Base-by-base conservation (phyloP, 306 rosid genomes). In the Chamaecrista fasciculata region DNA sequence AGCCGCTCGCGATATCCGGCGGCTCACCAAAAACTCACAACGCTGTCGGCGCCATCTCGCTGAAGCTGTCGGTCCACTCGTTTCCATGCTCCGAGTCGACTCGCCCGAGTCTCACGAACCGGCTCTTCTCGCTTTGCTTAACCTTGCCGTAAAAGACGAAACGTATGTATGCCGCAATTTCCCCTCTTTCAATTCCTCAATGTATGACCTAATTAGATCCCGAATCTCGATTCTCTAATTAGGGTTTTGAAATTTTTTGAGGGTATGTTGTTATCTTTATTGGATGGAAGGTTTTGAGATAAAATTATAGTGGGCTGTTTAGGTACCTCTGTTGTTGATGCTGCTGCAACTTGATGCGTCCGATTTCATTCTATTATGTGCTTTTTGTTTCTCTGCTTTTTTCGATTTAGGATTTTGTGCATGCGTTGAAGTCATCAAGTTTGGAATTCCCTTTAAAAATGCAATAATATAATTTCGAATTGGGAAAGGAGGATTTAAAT, bases 131-230 rank as follows among this genome's bases (percentile, higher is more conserved):
- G 96, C 98, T 4, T 86, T 92, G 73, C 96, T 92, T 67, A 92
- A 92, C 69, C 98, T 92, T 62, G 98, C 98, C 80, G 98, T 92
- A 57, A 86, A 90, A 49, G 98, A 92, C 58, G 98, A 92, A 70
- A 86, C 82, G 98, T 92, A 84, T 10, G 47, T 14, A 33, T 33
- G 36, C 12, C 49, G 81, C 34, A 12, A 15, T 53, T 15, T 42
- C 6, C 40, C 14, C 18, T 31, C 36, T 7, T 4, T n/a, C n/a
- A n/a, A n/a, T 28, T 26, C 3, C 21, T 11, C 52, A 44, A 44
- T n/a, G 21, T 15, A 44, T 15, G 14, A 26, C 42, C 16, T 28
- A 33, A 49, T 49, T 49, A 42, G 47, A 42, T 44, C 50, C 50
- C 8, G 11, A 44, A 15, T 44, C 4, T 44, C 20, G 1, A 20